Evolutionary conservation across 164 flowering plant species (phyloP).

Genomic region (Cinnamomum micranthum): DNA sequence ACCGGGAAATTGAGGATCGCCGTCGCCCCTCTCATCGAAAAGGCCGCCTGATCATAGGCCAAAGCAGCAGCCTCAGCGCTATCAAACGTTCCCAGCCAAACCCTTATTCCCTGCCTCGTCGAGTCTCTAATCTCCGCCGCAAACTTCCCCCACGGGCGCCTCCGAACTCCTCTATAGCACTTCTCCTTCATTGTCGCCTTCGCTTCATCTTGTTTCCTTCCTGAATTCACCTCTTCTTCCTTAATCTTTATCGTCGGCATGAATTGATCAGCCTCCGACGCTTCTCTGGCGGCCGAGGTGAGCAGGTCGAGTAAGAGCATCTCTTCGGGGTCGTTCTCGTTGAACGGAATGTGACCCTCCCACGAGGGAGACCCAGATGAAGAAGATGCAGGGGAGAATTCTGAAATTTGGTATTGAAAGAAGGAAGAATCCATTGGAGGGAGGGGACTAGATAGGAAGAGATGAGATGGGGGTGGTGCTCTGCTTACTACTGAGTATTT

Average conservation of each 20-base stretch:
- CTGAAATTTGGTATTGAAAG: conserved; percentile 15
- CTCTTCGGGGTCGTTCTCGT: conserved; percentile 56
- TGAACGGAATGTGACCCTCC: conserved; percentile 37
- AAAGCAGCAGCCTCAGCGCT: conserved; percentile 71
- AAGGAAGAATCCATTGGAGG: conserved; percentile 17
- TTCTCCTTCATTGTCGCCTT: conserved; percentile 6
- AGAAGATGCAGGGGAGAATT: conserved; percentile 26
- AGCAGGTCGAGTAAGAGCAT: conserved; percentile 47
- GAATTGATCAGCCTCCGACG: background rate
- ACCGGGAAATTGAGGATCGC: conserved; percentile 58
- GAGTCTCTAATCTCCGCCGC: conserved; percentile 77
- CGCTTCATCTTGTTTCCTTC: background rate
- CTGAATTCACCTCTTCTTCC: conserved; percentile 29
- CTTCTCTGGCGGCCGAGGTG: conserved; percentile 18
- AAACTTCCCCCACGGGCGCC: conserved; percentile 63
- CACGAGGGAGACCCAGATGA: conserved; percentile 16
- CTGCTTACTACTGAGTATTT: background rate
- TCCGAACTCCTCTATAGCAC: conserved; percentile 38
- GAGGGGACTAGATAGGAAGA: no score
- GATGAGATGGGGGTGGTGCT: background rate
- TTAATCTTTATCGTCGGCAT: conserved; percentile 1
- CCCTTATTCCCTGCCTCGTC: conserved; percentile 57
- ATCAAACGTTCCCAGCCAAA: conserved; percentile 80
- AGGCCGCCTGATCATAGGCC: conserved; percentile 75
- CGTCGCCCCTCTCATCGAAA: conserved; percentile 43